These are phyloP conservation scores for Pouteria campechiana DNA, from an alignment of 179 eudicot genomes.

Conservation along the genomic window DNA sequence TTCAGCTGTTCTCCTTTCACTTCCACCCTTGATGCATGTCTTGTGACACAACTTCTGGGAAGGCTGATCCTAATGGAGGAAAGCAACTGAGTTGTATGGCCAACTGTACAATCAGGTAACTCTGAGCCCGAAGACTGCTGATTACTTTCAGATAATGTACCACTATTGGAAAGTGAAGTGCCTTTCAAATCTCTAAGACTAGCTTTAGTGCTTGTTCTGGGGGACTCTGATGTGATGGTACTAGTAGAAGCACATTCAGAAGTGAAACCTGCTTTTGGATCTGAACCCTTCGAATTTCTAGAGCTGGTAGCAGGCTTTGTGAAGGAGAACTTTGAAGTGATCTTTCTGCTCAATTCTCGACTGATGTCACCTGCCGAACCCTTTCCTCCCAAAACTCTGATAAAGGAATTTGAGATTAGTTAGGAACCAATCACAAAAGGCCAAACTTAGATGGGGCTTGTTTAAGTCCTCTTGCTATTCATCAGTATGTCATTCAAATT, in stretches of 20 bases:
- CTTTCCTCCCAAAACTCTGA: too few species aligned
- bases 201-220: too few species aligned
- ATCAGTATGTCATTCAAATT: too few species aligned
- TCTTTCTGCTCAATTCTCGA: too few species aligned
- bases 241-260: constrained; percentile 16
- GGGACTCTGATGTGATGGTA: constrained; percentile 24
- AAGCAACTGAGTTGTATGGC: constrained; percentile 22
- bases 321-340: too few species aligned
- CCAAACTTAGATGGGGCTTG: too few species aligned
- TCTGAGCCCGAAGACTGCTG: constrained; percentile 14
- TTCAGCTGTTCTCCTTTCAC: constrained; percentile 17
- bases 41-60: constrained; percentile 42
- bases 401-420: too few species aligned
- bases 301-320: constrained; percentile 2
- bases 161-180: too few species aligned
- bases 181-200: too few species aligned
- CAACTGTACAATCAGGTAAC: constrained; percentile 15
- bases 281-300: constrained; percentile 8
- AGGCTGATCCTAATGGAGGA: constrained; percentile 26
- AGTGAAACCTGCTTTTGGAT: constrained; percentile 8
- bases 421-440: too few species aligned
- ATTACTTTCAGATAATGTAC: constrained; percentile 16
- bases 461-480: too few species aligned
- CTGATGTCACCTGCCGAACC: constrained; percentile 10
- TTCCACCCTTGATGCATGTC: constrained; percentile 38